Percentiles rank a stretch among this genome's conserved stretches.
phyloP scores from a whole-genome alignment of 2,329 filamentous ascomycete genomes.

The Metarhizium rileyi region DNA sequence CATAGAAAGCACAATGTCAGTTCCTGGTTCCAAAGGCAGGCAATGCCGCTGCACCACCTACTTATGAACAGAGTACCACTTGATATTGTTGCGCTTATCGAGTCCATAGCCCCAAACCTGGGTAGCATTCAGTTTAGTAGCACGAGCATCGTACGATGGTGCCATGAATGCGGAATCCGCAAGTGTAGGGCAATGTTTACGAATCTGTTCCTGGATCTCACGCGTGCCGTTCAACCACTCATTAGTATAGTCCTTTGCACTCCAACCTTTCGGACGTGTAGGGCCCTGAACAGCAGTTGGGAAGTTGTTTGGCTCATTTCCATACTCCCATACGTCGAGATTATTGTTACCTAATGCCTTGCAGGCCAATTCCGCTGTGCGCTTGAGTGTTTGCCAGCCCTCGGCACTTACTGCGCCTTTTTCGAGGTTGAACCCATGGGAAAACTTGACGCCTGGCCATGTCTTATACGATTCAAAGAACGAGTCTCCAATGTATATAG shows the following conservation, averaged over 20 bases:
- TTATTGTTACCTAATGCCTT: constrained; percentile 39
- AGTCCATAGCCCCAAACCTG: constrained; percentile 42
- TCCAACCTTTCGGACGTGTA: constrained; percentile 42
- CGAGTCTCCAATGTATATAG: constrained; percentile 47
- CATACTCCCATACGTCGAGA: constrained; percentile 50
- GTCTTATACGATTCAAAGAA: constrained; percentile 57
- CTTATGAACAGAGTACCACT: constrained; percentile 50
- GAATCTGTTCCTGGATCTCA: constrained; percentile 35
- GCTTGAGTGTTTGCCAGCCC: constrained; percentile 40
- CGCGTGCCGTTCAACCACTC: constrained; percentile 49
- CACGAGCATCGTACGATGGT: constrained; percentile 44
- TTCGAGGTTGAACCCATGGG: constrained; percentile 52
- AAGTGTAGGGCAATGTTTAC: constrained; percentile 40
- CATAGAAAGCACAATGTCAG: background rate
- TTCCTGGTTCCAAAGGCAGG: background rate
- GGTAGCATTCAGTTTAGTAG: constrained; percentile 40
- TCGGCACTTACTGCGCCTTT: constrained; percentile 39
- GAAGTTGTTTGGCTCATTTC: constrained; percentile 39
- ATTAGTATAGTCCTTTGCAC: constrained; percentile 43
- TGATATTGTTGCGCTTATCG: constrained; percentile 37
- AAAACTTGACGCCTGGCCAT: constrained; percentile 44
- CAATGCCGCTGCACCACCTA: constrained; percentile 21
- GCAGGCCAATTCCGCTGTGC: constrained; percentile 47
- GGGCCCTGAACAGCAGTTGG: constrained; percentile 40
- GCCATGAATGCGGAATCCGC: constrained; percentile 32